Evolutionary conservation across 2,329 filamentous ascomycete species (phyloP), one percentile per base, ranked within the genome.

Genomic region (Hymenoscyphus repandus): DNA sequence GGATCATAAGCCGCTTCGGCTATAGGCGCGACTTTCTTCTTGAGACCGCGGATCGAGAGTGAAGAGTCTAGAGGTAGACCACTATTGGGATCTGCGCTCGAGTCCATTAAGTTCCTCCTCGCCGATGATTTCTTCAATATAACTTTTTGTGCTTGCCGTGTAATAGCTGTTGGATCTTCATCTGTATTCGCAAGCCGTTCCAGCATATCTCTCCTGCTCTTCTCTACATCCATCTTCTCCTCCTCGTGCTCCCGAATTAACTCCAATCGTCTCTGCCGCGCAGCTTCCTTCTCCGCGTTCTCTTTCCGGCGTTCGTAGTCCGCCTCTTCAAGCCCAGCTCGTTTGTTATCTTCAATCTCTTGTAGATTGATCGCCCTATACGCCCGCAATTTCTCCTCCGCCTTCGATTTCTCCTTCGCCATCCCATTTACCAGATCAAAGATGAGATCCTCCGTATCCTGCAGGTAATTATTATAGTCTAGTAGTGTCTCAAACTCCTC

Each of bases 391-490:
- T 65, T 66, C 52, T 69, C 67, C 63, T 76, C 74, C 62, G 40
- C 79, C 36, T 74, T 73, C 10, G 65, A 65, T 30, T 64, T 64
- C 49, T 72, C 79, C n/a, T 83, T 80, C 1, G 84, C 76, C 39
- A 74, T 77, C 38, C 85, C 83, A 57, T 83, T 77, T 47, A 96
- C 85, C 9, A 99, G 77, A 65, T 96, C 92, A 71, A 91, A 90
- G 1, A 91, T 91, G 55, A 96, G 79, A 58, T 86, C 83, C 73
- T 99, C 93, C 36, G 96, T 89, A 64, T 88, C 84, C 70, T 97
- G 90, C 11, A 99, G 82, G 72, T 97, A 96, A 69, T 96, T 85
- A 71, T 99, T 96, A 74, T 85, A 99, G 65, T 84, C 86, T 39
- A 80, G 74, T 53, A 96, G 76, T 1, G 80, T 83, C 68, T 95